These are phyloP conservation scores for Didymosphaeria variabile DNA, from an alignment of 2,329 filamentous ascomycete genomes.

Conservation along the genomic window DNA sequence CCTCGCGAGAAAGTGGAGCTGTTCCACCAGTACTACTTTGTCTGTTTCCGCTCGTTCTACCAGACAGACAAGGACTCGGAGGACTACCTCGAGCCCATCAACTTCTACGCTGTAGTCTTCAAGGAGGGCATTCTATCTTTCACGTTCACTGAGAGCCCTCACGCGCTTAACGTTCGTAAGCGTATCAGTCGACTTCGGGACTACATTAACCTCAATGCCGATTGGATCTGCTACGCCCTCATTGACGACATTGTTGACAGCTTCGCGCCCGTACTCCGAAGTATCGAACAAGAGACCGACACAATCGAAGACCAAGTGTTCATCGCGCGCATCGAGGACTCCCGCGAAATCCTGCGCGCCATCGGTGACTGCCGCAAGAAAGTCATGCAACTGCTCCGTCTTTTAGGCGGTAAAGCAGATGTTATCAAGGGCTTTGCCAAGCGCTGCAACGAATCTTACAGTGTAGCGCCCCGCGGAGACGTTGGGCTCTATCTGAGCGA, in stretches of 20 bases:
- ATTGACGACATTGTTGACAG: conserved; percentile 99
- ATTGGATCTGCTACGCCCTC: conserved; percentile 99
- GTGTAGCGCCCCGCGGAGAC: conserved; percentile 92
- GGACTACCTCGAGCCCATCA: conserved; percentile 90
- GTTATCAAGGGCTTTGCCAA: conserved; percentile 98
- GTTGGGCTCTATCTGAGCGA: conserved; percentile 96
- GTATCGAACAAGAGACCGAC: conserved; percentile 88
- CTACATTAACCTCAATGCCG: conserved; percentile 91
- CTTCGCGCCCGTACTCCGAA: conserved; percentile 88
- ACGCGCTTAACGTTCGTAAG: conserved; percentile 87
- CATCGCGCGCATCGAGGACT: conserved; percentile 88
- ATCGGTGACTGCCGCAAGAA: conserved; percentile 94
- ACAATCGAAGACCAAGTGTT: conserved; percentile 96
- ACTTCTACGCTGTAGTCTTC: conserved; percentile 97
- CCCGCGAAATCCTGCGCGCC: conserved; percentile 82
- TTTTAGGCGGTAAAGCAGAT: conserved; percentile 96
- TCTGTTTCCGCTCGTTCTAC: conserved; percentile 94
- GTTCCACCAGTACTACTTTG: conserved; percentile 97
- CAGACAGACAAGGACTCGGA: conserved; percentile 80
- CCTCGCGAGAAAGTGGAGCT: conserved; percentile 98
- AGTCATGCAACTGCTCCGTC: conserved; percentile 89
- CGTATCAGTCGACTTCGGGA: conserved; percentile 93
- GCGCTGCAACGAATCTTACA: conserved; percentile 97
- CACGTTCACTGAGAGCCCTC: conserved; percentile 86
- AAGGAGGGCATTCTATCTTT: conserved; percentile 95